These are phyloP conservation scores for Vinca minor DNA, from an alignment of 257 asterid genomes.

Conservation along the genomic window DNA sequence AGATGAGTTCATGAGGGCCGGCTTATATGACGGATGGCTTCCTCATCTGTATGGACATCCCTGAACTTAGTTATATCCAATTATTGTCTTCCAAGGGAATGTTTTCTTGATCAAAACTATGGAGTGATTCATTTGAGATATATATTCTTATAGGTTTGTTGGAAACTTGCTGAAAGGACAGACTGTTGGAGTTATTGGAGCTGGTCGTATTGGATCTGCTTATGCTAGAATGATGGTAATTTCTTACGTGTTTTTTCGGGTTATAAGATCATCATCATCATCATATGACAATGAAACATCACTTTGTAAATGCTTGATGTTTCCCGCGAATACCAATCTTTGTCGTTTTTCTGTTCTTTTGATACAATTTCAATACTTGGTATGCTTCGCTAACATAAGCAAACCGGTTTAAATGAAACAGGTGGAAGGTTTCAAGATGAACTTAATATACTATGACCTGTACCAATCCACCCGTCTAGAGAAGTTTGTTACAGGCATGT, in stretches of 20 bases:
- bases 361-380: not conserved
- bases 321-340: too few relatives aligned
- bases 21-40: conserved; percentile 96
- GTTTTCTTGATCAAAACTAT: not conserved
- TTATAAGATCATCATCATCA: too few relatives aligned
- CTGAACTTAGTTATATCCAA: not conserved
- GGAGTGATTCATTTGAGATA: not conserved
- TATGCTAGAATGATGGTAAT: conserved; percentile 98
- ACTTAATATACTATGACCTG: conserved; percentile 82
- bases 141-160: conserved; percentile 48
- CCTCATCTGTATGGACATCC: conserved; percentile 65
- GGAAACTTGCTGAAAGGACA: conserved; percentile 97
- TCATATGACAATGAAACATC: too few relatives aligned
- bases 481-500: conserved; percentile 79
- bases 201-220: conserved; percentile 97
- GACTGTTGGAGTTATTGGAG: conserved; percentile 95
- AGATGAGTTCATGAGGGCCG: conserved; percentile 93
- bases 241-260: not conserved
- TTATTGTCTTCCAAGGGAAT: not conserved
- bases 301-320: too few relatives aligned
- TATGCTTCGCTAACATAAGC: conserved; percentile 11
- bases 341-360: not conserved
- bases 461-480: conserved; percentile 95
- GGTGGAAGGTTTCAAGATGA: conserved; percentile 99
- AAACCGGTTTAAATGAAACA: conserved; percentile 21